phyloP scores from a whole-genome alignment of 75 land plant species.

The Sequoiadendron giganteum region DNA sequence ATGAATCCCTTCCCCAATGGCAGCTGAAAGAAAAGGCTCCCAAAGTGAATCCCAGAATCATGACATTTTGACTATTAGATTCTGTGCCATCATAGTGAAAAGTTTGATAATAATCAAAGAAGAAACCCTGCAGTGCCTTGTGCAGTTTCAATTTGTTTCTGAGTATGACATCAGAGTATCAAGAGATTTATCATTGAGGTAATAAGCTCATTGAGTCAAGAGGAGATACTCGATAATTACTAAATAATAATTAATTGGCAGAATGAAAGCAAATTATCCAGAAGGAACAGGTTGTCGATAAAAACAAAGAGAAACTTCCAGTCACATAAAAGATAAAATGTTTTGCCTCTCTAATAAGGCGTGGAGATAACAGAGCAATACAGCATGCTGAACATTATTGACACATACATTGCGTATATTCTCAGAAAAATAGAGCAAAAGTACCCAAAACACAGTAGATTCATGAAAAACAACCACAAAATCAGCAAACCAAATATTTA shows the following conservation, averaged over 20 bases:
- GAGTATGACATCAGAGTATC: not conserved
- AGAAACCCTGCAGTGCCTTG: not conserved
- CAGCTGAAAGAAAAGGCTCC: conserved; percentile 23
- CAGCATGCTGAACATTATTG: not conserved
- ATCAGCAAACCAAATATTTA: not conserved
- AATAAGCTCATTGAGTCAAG: not conserved
- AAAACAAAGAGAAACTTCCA: not conserved
- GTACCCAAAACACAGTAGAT: not conserved
- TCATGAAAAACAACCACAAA: not conserved
- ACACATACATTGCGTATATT: not conserved
- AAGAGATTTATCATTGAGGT: not conserved
- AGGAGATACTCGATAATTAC: not conserved
- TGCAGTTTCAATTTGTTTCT: not conserved
- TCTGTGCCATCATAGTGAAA: not conserved
- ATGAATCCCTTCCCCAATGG: conserved; percentile 46
- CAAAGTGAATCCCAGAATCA: not conserved
- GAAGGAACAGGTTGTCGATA: not conserved
- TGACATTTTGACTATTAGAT: not conserved
- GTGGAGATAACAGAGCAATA: not conserved
- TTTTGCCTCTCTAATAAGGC: not conserved
- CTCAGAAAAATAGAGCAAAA: not conserved
- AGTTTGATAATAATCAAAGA: not conserved
- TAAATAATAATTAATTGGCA: not conserved
- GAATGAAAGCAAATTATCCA: not conserved
- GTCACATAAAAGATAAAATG: not conserved